Evolutionary conservation across 257 asterid genomes (phyloP).

Genomic region (Rehmannia glutinosa): DNA sequence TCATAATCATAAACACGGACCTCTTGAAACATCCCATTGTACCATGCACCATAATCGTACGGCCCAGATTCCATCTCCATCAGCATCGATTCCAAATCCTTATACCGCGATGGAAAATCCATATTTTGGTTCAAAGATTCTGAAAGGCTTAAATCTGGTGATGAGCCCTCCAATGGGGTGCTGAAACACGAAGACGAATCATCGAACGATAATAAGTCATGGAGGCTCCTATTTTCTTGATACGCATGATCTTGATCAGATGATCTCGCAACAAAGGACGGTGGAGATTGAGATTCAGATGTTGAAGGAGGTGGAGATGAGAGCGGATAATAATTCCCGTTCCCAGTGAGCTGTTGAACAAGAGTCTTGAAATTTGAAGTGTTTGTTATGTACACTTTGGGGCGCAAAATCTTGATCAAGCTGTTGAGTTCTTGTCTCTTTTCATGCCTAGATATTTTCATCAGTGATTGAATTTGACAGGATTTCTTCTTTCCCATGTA

Average conservation of each 20-base stretch:
- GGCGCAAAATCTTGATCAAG: conserved; percentile 21
- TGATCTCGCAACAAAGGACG: neutral
- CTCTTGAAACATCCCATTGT: conserved; percentile 28
- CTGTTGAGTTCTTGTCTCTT: conserved; percentile 20
- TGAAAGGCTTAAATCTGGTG: conserved; percentile 22
- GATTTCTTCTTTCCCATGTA: conserved; percentile 32
- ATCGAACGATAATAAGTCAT: conserved; percentile 26
- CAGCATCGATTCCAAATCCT: conserved; percentile 51
- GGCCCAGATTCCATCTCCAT: conserved; percentile 36
- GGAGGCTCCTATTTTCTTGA: conserved; percentile 22
- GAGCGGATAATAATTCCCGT: conserved; percentile 2
- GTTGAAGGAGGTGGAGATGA: conserved; percentile 9
- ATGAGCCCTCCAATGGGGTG: conserved; percentile 28
- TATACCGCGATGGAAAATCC: conserved; percentile 18
- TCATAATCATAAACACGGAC: conserved; percentile 34
- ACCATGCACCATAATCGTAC: conserved; percentile 8
- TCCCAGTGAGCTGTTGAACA: conserved; percentile 43
- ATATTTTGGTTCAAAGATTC: conserved; percentile 15
- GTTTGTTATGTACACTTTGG: conserved; percentile 40
- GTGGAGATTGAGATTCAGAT: neutral
- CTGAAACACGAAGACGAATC: conserved; percentile 21
- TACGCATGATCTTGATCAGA: neutral
- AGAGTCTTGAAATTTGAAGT: conserved; percentile 36
- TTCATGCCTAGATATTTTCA: conserved; percentile 17
- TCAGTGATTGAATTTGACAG: neutral